Evolutionary conservation across 2,329 filamentous ascomycete genomes (phyloP), one percentile per base, ranked within the genome.

Genomic region (Pseudogymnoascus sp.): DNA sequence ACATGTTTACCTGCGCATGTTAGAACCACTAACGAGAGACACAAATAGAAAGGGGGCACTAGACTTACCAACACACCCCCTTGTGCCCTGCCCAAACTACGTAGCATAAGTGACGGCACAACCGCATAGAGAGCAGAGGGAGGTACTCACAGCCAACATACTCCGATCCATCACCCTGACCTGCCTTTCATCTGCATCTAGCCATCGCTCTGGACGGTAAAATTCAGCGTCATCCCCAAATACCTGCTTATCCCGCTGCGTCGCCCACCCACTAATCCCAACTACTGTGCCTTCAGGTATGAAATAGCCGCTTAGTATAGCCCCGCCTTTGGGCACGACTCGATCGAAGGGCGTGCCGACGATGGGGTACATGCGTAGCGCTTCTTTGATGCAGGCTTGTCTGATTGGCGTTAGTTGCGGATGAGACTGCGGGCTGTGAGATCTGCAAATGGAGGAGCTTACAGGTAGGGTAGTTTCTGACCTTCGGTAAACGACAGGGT

Each of bases 381-480:
- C 28, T 30, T 30, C 28, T 30, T 30, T 30, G 28, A 30, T 30
- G 28, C 28, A 30, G 5, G 28, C 60, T 47, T 61, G 50, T 1
- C 38, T 41, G 4, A 9, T 41, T 16, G 38, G 18, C 38, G 9
- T 22, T 5, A 36, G 25, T 4, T 16, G 16, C n/a, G 36, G 36
- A 41, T 22, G 38, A 28, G 2, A n/a, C 37, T 18, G 16, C 38
- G 35, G 20, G 47, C 37, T 35, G 36, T 37, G 7, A 5, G 7
- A 39, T 16, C 35, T 7, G 37, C 28, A 8, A 4, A 7, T 2
- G 5, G 16, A n/a, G 16, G 16, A 2, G 38, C 38, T 41, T 41
- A 41, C 38, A 83, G 71, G 62, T 81, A 82, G 0, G 74, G 74
- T 60, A 78, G 66, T 2, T 67, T 62, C 60, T 70, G 69, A 2